Percentiles rank a stretch among this genome's conserved stretches.
Evolutionary conservation across 2,329 filamentous ascomycete species (phyloP).

Genomic region (Eutypella sp.): DNA sequence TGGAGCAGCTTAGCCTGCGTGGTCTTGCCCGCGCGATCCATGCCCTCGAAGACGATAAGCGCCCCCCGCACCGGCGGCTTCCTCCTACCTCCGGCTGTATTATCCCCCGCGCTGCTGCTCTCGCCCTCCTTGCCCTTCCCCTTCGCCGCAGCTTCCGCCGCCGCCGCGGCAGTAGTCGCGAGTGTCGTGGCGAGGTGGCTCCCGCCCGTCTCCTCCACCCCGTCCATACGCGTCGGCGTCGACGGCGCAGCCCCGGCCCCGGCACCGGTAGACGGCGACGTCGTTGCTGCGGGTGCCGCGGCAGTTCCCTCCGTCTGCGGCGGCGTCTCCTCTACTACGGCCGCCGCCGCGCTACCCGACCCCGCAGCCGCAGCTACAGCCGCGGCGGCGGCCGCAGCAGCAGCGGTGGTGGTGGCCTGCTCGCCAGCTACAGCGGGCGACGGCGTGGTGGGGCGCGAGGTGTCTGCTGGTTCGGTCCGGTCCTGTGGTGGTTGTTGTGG

Average conservation of each 20-base stretch:
- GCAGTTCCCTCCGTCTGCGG: no score
- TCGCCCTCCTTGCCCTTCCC: not conserved
- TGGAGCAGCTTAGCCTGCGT: slow-evolving; percentile 75
- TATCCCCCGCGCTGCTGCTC: not conserved
- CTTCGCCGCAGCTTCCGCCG: not conserved
- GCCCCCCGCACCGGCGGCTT: slow-evolving; percentile 51
- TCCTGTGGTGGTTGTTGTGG: slow-evolving; percentile 5
- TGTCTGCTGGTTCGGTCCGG: not conserved
- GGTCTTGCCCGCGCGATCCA: slow-evolving; percentile 88
- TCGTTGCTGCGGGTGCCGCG: slow-evolving; percentile 1
- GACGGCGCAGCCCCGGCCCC: slow-evolving; percentile 1
- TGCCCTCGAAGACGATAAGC: slow-evolving; percentile 79
- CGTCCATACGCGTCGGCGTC: slow-evolving; percentile 13
- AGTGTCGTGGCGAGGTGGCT: not conserved
- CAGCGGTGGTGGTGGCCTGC: not conserved
- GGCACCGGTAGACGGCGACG: slow-evolving; percentile 1
- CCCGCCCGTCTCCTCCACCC: slow-evolving; percentile 11
- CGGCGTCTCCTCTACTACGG: no score
- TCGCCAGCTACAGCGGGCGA: not conserved
- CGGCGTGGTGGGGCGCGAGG: not conserved
- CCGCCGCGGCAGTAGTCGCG: not conserved
- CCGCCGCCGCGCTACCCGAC: no score
- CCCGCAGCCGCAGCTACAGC: not conserved
- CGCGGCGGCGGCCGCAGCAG: slow-evolving; percentile 3
- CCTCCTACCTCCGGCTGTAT: not conserved